Conservation (phyloP, 345 rosid species). For the Tarenaya hassleriana region DNA sequence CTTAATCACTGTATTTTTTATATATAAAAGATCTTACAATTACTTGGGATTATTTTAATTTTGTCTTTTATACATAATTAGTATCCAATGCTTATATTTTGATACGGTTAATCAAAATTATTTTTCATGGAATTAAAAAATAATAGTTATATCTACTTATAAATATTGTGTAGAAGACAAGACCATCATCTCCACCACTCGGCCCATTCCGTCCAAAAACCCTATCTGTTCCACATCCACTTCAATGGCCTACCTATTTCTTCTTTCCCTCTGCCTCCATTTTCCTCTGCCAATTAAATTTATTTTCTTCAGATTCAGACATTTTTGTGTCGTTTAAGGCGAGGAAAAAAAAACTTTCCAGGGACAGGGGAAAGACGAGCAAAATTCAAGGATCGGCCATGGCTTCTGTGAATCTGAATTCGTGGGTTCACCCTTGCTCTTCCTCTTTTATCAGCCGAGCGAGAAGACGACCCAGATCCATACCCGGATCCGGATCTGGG, state of each 20-base stretch:
- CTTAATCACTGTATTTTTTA: no score
- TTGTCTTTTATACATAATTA: no score
- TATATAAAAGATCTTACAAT: no score
- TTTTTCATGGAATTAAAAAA: no score
- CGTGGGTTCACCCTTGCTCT: conserved; percentile 33
- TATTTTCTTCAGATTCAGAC: background rate
- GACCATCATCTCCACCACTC: conserved; percentile 24
- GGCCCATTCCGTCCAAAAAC: conserved; percentile 16
- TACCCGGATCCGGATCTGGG: conserved; percentile 4
- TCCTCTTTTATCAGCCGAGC: conserved; percentile 21
- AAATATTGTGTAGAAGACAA: no score
- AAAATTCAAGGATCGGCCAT: conserved; percentile 23
- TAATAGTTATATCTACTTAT: no score
- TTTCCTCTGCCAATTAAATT: background rate
- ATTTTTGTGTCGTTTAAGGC: background rate
- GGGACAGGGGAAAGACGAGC: no score
- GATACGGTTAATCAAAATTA: no score
- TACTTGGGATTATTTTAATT: no score
- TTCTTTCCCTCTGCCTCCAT: conserved; percentile 13
- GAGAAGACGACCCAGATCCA: conserved; percentile 34
- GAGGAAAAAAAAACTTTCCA: background rate
- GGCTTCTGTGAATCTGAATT: conserved; percentile 45
- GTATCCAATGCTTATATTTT: no score
- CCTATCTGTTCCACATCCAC: conserved; percentile 15
- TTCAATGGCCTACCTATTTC: conserved; percentile 15